These are phyloP conservation scores for Diaporthe aspalathi DNA, from an alignment of 2,329 filamentous ascomycete species.

Conservation along the genomic window DNA sequence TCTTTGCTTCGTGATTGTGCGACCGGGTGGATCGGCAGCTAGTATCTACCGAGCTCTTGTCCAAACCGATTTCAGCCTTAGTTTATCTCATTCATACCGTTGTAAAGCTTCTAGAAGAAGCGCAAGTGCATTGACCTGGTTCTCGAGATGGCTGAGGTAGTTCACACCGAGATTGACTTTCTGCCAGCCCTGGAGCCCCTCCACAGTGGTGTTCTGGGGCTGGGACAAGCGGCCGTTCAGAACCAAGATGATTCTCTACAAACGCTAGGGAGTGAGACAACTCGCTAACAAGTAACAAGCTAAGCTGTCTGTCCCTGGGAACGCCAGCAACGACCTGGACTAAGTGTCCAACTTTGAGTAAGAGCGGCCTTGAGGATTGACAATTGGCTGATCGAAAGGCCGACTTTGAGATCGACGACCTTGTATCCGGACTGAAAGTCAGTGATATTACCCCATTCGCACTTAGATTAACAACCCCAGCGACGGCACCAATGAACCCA, in stretches of 20 bases:
- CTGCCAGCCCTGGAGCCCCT: background rate
- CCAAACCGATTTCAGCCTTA: background rate
- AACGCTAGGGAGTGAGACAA: background rate
- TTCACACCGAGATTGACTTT: background rate
- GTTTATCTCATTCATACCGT: background rate
- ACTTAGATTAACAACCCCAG: background rate
- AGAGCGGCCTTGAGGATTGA: conserved; percentile 5
- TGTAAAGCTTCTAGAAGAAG: background rate
- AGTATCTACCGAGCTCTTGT: background rate
- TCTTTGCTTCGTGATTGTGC: background rate
- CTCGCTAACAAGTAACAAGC: no score
- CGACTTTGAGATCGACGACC: conserved; percentile 5
- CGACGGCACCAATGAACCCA: background rate
- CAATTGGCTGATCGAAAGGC: background rate
- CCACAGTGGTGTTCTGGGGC: background rate
- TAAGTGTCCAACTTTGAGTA: background rate
- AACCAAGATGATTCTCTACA: background rate
- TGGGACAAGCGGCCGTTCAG: background rate
- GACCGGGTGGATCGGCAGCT: background rate
- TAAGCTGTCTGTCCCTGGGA: background rate
- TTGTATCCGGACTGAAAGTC: conserved; percentile 7
- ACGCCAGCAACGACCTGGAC: background rate
- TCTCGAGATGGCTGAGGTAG: background rate
- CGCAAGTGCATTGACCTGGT: background rate
- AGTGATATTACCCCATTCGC: background rate